Evolutionary conservation across 2,329 filamentous ascomycete species (phyloP), one percentile per base, ranked within the genome.

Genomic region (Ophidiomyces ophidiicola): DNA sequence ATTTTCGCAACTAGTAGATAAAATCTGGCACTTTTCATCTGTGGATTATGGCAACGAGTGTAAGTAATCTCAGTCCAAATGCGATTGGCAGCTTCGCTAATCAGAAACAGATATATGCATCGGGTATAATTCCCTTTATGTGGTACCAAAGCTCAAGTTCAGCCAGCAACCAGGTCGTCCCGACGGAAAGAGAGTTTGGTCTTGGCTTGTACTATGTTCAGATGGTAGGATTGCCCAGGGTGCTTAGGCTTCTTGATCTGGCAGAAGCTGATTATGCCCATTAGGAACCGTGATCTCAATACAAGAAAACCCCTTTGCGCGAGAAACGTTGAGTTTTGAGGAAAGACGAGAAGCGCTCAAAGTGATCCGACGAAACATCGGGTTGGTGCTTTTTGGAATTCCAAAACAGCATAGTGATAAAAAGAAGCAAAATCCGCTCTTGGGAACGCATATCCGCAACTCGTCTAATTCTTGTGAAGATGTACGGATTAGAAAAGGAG

Each of bases 1-100:
- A 2, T 69, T 75, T 41, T 71, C 74, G 35, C 62, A 73, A 20
- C 67, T 84, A 29, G 72, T 80, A 4, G 70, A 81, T 45, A 71
- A 78, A 39, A 78, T 82, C n/a, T 80, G 80, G 66, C 80, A 84
- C 54, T 86, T 81, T 56, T 78, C 76, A 10, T 80, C 79, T 0
- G 71, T 82, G 10, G 81, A 86, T 50, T 72, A 78, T 55, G 80
- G 79, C 0, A 61, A 68, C 11, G 69, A 67, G 54, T 82, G 79
- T 76, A 61, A 50, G 66, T 7, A 12, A 32, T 7, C 31, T 36
- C 7, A 5, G 3, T 23, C 34, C 24, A 29, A 33, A 24, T 15
- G 2, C 4, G n/a, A n/a, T 26, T 19, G 19, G 12, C n/a, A n/a
- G 12, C 8, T 15, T 29, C 5, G 21, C 32, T 37, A 25, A 48